phyloP scores from a whole-genome alignment of 306 rosid species.

The Cucumis melo region DNA sequence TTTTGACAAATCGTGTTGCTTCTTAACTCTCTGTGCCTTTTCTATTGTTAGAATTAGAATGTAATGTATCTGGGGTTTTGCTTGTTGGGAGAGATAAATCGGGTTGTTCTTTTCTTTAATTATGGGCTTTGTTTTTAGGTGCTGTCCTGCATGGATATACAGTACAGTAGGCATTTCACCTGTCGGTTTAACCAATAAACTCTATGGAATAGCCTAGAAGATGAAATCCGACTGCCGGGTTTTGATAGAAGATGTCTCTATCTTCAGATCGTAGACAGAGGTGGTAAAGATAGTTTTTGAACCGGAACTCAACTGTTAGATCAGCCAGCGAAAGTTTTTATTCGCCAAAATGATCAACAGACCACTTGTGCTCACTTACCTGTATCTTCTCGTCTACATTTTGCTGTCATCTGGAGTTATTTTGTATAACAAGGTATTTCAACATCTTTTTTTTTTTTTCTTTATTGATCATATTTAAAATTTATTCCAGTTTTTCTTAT shows the following conservation, averaged over 20 bases:
- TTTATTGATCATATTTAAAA: neutral
- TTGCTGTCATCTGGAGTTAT: conserved; percentile 89
- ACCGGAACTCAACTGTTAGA: neutral
- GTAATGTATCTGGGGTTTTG: neutral
- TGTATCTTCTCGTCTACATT: conserved; percentile 67
- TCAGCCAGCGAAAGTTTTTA: neutral
- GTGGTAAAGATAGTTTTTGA: conserved; percentile 3
- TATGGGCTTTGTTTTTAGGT: neutral
- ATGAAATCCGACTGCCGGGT: neutral
- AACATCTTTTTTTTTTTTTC: neutral
- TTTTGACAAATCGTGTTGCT: neutral
- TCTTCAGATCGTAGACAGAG: neutral
- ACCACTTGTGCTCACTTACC: conserved; percentile 69
- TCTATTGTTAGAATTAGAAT: neutral
- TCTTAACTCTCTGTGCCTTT: neutral
- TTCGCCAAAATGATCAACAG: conserved; percentile 46
- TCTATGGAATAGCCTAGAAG: neutral
- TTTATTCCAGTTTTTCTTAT: neutral
- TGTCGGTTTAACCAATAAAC: neutral
- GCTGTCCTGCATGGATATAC: neutral
- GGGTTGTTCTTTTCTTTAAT: neutral
- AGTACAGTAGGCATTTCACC: neutral
- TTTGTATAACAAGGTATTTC: conserved; percentile 77
- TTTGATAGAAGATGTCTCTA: neutral
- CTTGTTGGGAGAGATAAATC: neutral